These are phyloP conservation scores for Fusarium newnesense DNA, from an alignment of 2,329 filamentous ascomycete species.

Conservation along the genomic window DNA sequence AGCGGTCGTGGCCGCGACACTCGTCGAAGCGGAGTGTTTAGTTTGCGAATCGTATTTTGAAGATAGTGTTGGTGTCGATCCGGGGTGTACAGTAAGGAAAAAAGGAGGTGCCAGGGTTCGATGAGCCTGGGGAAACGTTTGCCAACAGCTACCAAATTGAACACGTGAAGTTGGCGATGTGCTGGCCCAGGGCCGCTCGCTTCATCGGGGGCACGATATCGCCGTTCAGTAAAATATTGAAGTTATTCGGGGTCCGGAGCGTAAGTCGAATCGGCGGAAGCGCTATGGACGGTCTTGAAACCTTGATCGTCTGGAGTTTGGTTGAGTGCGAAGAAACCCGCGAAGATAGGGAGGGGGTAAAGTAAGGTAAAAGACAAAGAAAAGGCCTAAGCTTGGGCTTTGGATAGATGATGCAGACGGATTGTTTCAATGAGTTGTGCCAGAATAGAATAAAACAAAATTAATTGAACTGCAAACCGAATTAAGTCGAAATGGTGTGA, in stretches of 20 bases:
- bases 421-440: constrained; percentile 25
- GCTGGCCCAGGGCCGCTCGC: constrained; percentile 53
- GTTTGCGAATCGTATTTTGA: constrained; percentile 32
- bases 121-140: constrained; percentile 7
- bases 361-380: constrained; percentile 22
- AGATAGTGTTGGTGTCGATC: constrained; percentile 24
- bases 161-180: constrained; percentile 48
- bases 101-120: constrained; percentile 20
- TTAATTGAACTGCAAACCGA: constrained; percentile 15
- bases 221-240: constrained; percentile 17
- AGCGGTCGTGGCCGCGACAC: constrained; percentile 37
- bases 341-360: constrained; percentile 8
- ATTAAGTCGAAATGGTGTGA: constrained; percentile 24
- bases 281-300: constrained; percentile 34
- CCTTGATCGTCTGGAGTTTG: constrained; percentile 27
- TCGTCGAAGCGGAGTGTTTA: constrained; percentile 25
- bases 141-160: constrained; percentile 41
- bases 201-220: constrained; percentile 48
- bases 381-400: constrained; percentile 14
- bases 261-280: constrained; percentile 29
- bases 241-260: constrained; percentile 17
- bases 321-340: constrained; percentile 3
- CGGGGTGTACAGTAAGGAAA: constrained; percentile 3
- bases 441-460: constrained; percentile 11
- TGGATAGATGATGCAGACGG: constrained; percentile 9